phyloP scores from a whole-genome alignment of 305 asterid genomes.

The Rubia peregrina region DNA sequence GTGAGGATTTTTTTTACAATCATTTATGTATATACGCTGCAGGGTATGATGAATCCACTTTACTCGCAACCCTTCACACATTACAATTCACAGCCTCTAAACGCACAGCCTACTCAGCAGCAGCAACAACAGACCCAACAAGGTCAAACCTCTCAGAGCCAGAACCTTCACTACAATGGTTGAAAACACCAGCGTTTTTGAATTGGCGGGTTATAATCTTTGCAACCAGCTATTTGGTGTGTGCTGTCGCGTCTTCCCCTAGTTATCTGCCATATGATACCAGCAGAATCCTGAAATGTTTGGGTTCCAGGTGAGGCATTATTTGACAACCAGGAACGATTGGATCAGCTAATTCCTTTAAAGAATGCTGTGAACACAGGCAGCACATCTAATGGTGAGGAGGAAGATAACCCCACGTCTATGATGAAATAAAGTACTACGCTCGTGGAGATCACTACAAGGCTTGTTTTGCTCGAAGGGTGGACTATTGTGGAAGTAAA shows the following conservation, averaged over 20 bases:
- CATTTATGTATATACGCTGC: slow-evolving; percentile 17
- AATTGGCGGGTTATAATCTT: slow-evolving; percentile 34
- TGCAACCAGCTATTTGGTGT: slow-evolving; percentile 51
- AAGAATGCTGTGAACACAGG: slow-evolving; percentile 26
- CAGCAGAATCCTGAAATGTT: slow-evolving; percentile 28
- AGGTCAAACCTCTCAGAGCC: slow-evolving; percentile 70
- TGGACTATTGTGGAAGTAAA: slow-evolving; percentile 29
- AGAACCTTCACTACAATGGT: slow-evolving; percentile 73
- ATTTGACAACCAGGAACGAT: slow-evolving; percentile 22
- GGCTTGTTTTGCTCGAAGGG: slow-evolving; percentile 31
- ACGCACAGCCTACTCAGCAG: slow-evolving; percentile 59
- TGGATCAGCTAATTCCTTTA: slow-evolving; percentile 20
- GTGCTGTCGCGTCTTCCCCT: slow-evolving; percentile 37
- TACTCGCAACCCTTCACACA: slow-evolving; percentile 82
- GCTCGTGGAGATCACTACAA: slow-evolving; percentile 23
- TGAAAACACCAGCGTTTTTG: slow-evolving; percentile 26
- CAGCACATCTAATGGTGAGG: slow-evolving; percentile 36
- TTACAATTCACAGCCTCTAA: slow-evolving; percentile 68
- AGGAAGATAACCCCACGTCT: slow-evolving; percentile 31
- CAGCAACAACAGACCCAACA: slow-evolving; percentile 55
- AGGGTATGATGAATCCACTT: slow-evolving; percentile 70
- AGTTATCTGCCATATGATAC: slow-evolving; percentile 29
- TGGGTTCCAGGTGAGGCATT: slow-evolving; percentile 22
- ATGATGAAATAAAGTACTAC: slow-evolving; percentile 12
- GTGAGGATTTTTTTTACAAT: neutral